Evolutionary conservation across 805 yeast genomes (phyloP).

Genomic region (Myxozyma vanderwaltii): DNA sequence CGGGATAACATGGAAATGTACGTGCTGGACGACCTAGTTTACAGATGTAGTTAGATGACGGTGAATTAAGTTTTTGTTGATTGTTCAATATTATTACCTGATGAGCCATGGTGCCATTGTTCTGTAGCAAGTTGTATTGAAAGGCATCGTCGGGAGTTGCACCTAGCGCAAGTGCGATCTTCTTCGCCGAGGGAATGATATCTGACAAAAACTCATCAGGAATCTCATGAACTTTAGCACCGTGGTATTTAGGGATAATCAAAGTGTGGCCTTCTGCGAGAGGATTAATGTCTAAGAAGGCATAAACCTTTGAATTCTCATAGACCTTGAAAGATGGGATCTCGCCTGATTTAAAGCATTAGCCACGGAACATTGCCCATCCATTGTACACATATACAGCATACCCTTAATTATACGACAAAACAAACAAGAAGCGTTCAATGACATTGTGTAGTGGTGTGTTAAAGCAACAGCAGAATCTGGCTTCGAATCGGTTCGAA

Average conservation of each 20-base stretch:
- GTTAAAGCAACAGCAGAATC: background rate
- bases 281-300: conserved; percentile 79
- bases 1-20: conserved; percentile 95
- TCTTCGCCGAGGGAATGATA: conserved; percentile 84
- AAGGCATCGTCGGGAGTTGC: conserved; percentile 51
- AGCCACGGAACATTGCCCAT: background rate
- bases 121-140: conserved; percentile 84
- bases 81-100: conserved; percentile 48
- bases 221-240: conserved; percentile 85
- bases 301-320: conserved; percentile 76
- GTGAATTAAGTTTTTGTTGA: background rate
- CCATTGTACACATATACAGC: background rate
- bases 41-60: background rate
- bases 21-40: conserved; percentile 74
- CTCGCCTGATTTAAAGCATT: conserved; percentile 57
- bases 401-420: conserved; percentile 20
- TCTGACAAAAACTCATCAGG: conserved; percentile 92
- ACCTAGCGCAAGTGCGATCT: conserved; percentile 71
- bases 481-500: background rate
- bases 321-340: conserved; percentile 89
- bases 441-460: conserved; percentile 4
- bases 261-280: conserved; percentile 22
- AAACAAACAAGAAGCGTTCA: conserved; percentile 18
- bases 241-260: conserved; percentile 77
- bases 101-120: conserved; percentile 93